Base-by-base conservation (phyloP, 1,284 basidiomycete species). In the Ustilago tritici region DNA sequence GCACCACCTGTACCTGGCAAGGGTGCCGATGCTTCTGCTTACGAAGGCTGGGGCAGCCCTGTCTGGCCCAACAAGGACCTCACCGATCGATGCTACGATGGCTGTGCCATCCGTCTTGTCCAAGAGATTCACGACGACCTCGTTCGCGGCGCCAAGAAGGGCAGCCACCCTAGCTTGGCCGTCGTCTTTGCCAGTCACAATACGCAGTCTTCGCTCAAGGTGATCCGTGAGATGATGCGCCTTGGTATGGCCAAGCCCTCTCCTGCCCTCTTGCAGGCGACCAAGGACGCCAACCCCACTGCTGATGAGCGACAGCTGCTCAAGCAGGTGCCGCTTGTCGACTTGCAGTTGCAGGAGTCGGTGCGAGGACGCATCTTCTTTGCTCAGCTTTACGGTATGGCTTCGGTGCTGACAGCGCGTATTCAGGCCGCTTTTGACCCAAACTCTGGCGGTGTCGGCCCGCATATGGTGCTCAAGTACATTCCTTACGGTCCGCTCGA, bases 111-210 rank as follows among this genome's bases (percentile, higher is more conserved):
- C 17, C 76, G 91, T 32, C 88, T 96, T 34, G 86, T 95, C 15
- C 87, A 88, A n/a, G 89, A 89, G 1, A 88, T 95, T 46, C 87
- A 88, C 40, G 60, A 61, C 3, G 80, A 82, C 43, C 38, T 77
- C 17, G 23, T 47, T 11, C 68, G 62, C 50, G 61, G 62, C 59
- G 65, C 61, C 40, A 65, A 60, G 52, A 68, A 65, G 59, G 67
- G 58, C 34, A 64, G 49, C 32, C 67, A 64, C 7, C 89, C 90
- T 4, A 87, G 87, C 6, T 87, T 95, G 12, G 92, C 90, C 1
- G 90, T 94, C 41, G 87, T 95, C 2, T 95, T 95, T 78, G 95
- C 93, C 2, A 94, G 94, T 31, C 95, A 96, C 82, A 96, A 96
- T 83, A 90, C 90, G 88, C 87, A 88, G 40, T 92, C 91, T 63